These are phyloP conservation scores for Vigna hirtella DNA, from an alignment of 306 rosid species.

Conservation along the genomic window DNA sequence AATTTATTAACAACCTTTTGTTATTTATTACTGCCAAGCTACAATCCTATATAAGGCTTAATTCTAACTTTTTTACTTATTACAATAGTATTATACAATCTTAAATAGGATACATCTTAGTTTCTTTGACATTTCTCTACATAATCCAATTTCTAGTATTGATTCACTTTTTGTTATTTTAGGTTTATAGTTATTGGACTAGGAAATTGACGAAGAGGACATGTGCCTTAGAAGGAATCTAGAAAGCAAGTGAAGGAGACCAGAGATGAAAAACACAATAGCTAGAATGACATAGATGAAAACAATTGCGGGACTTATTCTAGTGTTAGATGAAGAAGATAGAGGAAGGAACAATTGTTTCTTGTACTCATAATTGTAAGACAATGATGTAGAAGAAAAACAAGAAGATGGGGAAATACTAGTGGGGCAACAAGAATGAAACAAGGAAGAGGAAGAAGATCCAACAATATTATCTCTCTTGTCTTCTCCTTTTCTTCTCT, in stretches of 20 bases:
- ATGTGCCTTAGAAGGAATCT: conserved; percentile 68
- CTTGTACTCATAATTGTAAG: conserved; percentile 50
- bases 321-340: conserved; percentile 58
- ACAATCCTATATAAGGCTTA: too few relatives aligned
- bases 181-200: conserved; percentile 56
- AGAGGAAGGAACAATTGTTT: conserved; percentile 51
- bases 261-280: conserved; percentile 75
- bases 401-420: conserved; percentile 36
- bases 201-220: conserved; percentile 63
- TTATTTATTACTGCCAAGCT: too few relatives aligned
- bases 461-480: conserved; percentile 22
- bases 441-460: conserved; percentile 35
- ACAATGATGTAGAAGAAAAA: conserved; percentile 39
- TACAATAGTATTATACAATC: too few relatives aligned
- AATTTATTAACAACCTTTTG: too few relatives aligned
- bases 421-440: conserved; percentile 52
- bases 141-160: too few relatives aligned
- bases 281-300: conserved; percentile 78
- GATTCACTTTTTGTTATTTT: too few relatives aligned
- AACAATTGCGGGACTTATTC: conserved; percentile 69
- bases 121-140: too few relatives aligned
- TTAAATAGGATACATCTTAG: too few relatives aligned
- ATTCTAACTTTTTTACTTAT: too few relatives aligned
- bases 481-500: conserved; percentile 32
- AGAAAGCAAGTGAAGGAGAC: conserved; percentile 76